A percentile compares a stretch with the other conserved stretches of the same genome.
Conservation (phyloP, 148 eudicot genomes). For the Cornus florida region DNA sequence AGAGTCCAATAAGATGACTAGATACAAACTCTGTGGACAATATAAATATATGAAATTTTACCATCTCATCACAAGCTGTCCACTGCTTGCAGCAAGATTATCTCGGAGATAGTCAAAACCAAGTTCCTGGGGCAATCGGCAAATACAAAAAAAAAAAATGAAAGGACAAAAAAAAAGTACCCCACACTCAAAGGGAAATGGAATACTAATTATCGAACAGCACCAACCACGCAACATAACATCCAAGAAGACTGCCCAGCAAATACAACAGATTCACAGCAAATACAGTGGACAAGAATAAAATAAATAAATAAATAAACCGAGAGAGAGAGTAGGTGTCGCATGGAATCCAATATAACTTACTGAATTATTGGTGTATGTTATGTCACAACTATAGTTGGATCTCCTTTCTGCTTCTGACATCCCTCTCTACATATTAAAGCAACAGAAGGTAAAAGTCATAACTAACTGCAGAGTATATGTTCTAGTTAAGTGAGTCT, state of each 20-base stretch:
- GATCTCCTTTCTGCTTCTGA: slow-evolving; percentile 65
- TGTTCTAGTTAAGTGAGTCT: neutral
- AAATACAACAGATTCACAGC: neutral
- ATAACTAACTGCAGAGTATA: neutral
- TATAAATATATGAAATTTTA: slow-evolving; percentile 23
- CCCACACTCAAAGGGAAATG: neutral
- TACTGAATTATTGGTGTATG: slow-evolving; percentile 95
- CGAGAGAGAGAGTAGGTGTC: neutral
- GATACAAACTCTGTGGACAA: neutral
- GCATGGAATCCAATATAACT: slow-evolving; percentile 19
- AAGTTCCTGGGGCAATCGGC: slow-evolving; percentile 66
- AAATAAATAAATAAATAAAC: neutral
- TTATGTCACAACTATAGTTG: slow-evolving; percentile 86
- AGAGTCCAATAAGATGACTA: slow-evolving; percentile 10
- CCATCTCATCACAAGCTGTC: slow-evolving; percentile 96
- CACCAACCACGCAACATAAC: neutral
- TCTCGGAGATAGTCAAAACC: slow-evolving; percentile 99
- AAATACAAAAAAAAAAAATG: neutral
- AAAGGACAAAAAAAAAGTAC: too few species aligned
- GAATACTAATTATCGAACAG: neutral
- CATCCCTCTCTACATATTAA: slow-evolving; percentile 71
- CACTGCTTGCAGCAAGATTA: slow-evolving; percentile 75
- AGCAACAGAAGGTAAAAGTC: slow-evolving; percentile 16
- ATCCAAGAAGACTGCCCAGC: neutral
- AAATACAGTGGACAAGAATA: neutral